Evolutionary conservation across 108 stramenopile genomes (phyloP).

Genomic region (Epipyxis sp.): DNA sequence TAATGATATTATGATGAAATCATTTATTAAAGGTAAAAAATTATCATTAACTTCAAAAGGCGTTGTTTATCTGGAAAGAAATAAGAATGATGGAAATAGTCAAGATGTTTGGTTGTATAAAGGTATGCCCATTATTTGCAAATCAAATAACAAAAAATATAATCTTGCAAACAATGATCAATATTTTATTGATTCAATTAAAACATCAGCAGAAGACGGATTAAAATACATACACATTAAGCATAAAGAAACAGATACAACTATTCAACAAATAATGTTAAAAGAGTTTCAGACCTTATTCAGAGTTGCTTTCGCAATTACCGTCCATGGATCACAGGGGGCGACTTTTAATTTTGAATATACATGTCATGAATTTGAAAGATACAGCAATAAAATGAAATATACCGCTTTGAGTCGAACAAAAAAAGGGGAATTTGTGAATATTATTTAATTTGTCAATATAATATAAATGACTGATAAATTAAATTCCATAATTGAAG

Average conservation of each 20-base stretch:
- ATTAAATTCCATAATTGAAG: neutral
- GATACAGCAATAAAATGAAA: neutral
- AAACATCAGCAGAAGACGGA: no score
- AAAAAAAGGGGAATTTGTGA: neutral
- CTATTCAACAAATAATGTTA: neutral
- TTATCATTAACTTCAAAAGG: neutral
- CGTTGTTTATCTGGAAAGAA: neutral
- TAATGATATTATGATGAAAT: neutral
- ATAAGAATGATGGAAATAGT: neutral
- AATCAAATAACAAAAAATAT: neutral
- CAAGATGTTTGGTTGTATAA: neutral
- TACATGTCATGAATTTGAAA: neutral
- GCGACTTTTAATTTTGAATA: no score
- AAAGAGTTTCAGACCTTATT: neutral
- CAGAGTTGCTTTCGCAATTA: neutral
- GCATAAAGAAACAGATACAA: neutral
- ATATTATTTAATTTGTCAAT: neutral
- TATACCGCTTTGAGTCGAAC: neutral
- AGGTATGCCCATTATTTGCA: neutral
- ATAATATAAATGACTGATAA: neutral
- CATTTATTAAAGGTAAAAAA: neutral
- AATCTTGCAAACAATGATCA: neutral
- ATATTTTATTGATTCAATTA: neutral
- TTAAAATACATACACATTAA: neutral
- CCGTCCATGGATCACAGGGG: no score